phyloP scores from a whole-genome alignment of 148 eudicot genomes.

The Chenopodium suecicum region DNA sequence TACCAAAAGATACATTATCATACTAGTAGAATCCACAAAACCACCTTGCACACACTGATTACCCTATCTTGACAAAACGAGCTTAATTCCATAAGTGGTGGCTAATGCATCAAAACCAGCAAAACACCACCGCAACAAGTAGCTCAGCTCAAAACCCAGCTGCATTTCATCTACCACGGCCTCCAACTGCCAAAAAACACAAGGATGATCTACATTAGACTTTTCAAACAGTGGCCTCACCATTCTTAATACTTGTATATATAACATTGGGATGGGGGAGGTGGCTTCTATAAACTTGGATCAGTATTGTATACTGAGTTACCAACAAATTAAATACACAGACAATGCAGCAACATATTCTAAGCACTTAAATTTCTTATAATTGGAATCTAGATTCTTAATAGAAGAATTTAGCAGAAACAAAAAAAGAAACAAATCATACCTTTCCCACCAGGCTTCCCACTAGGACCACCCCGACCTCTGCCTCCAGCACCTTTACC shows the following conservation, averaged over 20 bases:
- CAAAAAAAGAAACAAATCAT: not conserved
- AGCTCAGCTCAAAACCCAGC: not conserved
- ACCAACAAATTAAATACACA: not conserved
- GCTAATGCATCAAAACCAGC: constrained; percentile 30
- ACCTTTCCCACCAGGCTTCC: constrained; percentile 62
- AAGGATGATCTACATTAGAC: constrained; percentile 8
- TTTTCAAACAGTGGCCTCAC: not conserved
- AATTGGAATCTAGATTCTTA: not conserved
- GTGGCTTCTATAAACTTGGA: not conserved
- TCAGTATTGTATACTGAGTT: not conserved
- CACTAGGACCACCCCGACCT: constrained; percentile 61
- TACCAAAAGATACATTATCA: constrained; percentile 14
- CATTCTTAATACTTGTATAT: not conserved
- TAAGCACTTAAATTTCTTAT: not conserved
- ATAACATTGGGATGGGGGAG: not conserved
- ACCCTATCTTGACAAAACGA: constrained; percentile 4
- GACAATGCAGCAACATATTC: not conserved
- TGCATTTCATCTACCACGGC: constrained; percentile 34
- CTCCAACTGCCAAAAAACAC: constrained; percentile 29
- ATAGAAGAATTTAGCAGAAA: not conserved
- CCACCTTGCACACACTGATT: constrained; percentile 1
- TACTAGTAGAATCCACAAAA: constrained; percentile 2
- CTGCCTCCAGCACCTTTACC: constrained; percentile 53
- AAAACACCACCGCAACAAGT: constrained; percentile 10
- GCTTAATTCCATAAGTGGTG: not conserved